Percentiles rank a stretch among this genome's conserved stretches.
Conservation (phyloP, 208 protist genomes). For the Paratrypanosoma confusum region DNA sequence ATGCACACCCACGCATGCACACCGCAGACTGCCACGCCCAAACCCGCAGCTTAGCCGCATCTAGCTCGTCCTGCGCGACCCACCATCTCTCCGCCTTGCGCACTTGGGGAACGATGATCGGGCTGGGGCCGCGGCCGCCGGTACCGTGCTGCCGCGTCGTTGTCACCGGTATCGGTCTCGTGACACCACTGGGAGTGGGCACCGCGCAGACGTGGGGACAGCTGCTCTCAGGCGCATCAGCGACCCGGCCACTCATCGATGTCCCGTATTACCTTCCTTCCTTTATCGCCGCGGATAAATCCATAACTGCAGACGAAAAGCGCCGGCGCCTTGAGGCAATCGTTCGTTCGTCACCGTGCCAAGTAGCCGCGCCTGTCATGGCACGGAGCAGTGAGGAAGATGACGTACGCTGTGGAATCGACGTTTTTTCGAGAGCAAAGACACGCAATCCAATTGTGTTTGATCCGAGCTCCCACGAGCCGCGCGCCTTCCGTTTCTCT, state of each 20-base stretch:
- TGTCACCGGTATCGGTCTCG: slow-evolving; percentile 91
- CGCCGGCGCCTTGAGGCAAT: slow-evolving; percentile 17
- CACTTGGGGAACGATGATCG: too few species aligned
- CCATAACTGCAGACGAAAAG: slow-evolving; percentile 14
- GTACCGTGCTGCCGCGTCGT: slow-evolving; percentile 77
- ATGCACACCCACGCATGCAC: too few species aligned
- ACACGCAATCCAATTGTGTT: slow-evolving; percentile 21
- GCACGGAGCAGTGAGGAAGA: too few species aligned
- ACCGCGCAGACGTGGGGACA: slow-evolving; percentile 59
- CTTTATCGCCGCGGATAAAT: slow-evolving; percentile 33
- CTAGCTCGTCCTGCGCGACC: too few species aligned
- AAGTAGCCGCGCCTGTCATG: slow-evolving; percentile 47
- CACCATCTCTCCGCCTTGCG: too few species aligned
- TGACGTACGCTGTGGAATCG: neutral
- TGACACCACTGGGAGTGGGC: slow-evolving; percentile 87
- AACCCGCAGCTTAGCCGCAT: too few species aligned
- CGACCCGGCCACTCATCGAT: slow-evolving; percentile 21
- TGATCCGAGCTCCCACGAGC: slow-evolving; percentile 33
- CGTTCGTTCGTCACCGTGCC: slow-evolving; percentile 44
- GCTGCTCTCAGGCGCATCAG: slow-evolving; percentile 54
- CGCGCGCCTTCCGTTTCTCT: slow-evolving; percentile 41
- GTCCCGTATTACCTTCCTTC: slow-evolving; percentile 53
- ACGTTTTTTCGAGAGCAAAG: neutral
- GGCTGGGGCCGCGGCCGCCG: too few species aligned
- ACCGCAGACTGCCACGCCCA: too few species aligned